phyloP scores from a whole-genome alignment of 23 red algal genomes.

The Gracilariopsis chorda region DNA sequence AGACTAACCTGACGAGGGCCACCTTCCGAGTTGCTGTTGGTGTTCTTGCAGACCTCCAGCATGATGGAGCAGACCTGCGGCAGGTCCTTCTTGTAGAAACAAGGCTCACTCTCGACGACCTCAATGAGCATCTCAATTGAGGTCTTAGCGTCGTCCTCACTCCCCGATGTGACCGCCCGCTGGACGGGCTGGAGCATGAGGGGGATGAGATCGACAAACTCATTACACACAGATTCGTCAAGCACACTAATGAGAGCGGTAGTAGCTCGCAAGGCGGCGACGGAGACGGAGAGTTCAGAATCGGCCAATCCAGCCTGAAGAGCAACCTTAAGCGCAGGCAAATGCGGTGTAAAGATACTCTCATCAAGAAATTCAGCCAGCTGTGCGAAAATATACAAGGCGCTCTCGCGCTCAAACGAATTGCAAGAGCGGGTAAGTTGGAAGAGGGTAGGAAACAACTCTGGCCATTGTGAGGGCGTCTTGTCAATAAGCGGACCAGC shows the following conservation, averaged over 20 bases:
- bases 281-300: conserved; percentile 47
- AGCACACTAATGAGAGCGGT: conserved; percentile 63
- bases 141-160: conserved; percentile 70
- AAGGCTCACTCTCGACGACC: conserved; percentile 82
- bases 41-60: conserved; percentile 59
- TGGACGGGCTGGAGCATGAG: conserved; percentile 67
- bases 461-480: conserved; percentile 59
- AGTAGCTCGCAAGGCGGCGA: conserved; percentile 78
- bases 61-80: conserved; percentile 57
- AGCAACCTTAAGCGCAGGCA: conserved; percentile 43
- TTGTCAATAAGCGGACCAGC: conserved; percentile 30
- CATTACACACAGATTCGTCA: conserved; percentile 74
- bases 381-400: conserved; percentile 80
- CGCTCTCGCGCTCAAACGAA: conserved; percentile 71
- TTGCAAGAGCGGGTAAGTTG: conserved; percentile 18
- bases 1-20: conserved; percentile 77
- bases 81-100: conserved; percentile 75
- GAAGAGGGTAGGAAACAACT: conserved; percentile 67
- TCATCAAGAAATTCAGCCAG: conserved; percentile 55
- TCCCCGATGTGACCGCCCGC: conserved; percentile 28
- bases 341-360: conserved; percentile 55
- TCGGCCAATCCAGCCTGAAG: conserved; percentile 56
- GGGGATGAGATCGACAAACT: conserved; percentile 85
- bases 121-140: conserved; percentile 92
- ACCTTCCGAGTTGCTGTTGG: conserved; percentile 50